These are phyloP conservation scores for Hypholoma sublateritium DNA, from an alignment of 768 basidiomycete genomes.

Conservation along the genomic window DNA sequence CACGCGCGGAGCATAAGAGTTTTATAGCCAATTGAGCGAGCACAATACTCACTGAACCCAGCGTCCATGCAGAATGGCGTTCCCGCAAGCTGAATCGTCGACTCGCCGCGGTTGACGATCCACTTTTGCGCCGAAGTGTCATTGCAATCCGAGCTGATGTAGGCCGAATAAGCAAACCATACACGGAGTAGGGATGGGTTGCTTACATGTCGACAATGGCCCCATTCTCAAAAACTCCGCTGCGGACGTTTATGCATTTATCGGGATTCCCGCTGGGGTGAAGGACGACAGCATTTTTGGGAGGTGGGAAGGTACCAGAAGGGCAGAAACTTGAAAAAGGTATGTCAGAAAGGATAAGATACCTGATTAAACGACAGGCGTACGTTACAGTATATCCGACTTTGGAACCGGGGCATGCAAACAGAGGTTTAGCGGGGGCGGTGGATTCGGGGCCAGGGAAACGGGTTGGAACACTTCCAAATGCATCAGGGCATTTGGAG, in stretches of 20 bases:
- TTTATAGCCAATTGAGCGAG: neutral
- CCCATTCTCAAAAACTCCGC: slow-evolving; percentile 26
- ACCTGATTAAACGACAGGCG: neutral
- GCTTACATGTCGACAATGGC: slow-evolving; percentile 35
- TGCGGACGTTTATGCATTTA: slow-evolving; percentile 36
- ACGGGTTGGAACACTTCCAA: slow-evolving; percentile 20
- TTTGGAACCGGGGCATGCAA: slow-evolving; percentile 18
- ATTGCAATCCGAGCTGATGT: slow-evolving; percentile 34
- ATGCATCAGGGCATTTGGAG: slow-evolving; percentile 22
- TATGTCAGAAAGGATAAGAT: neutral
- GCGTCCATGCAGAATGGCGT: slow-evolving; percentile 35
- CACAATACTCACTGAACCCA: slow-evolving; percentile 24
- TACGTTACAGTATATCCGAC: slow-evolving; percentile 27
- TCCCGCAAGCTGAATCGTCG: slow-evolving; percentile 25
- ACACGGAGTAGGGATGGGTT: neutral
- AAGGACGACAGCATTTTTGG: slow-evolving; percentile 10
- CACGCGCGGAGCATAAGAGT: neutral
- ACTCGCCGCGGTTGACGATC: slow-evolving; percentile 26
- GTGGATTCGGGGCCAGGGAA: slow-evolving; percentile 19
- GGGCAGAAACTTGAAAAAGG: slow-evolving; percentile 26
- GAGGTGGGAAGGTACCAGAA: slow-evolving; percentile 19
- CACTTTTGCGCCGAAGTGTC: slow-evolving; percentile 30
- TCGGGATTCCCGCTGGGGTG: slow-evolving; percentile 25
- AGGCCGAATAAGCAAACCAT: neutral
- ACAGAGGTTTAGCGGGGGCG: slow-evolving; percentile 21